Conservation (phyloP, 805 yeast species). For the Wickerhamiella occidentalis region DNA sequence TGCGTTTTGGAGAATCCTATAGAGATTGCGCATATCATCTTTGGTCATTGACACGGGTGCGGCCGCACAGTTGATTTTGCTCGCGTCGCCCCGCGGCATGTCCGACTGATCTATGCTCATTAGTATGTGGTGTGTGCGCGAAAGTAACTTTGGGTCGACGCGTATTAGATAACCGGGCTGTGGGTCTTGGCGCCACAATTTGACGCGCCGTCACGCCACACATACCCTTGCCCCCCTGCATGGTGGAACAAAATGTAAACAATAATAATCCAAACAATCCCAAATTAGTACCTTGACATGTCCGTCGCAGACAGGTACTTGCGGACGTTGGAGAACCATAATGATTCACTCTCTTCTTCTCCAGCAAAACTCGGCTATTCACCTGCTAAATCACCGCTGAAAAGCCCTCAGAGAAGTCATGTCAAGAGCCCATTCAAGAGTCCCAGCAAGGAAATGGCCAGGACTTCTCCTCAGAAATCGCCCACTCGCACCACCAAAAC, state of each 20-base stretch:
- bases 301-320: conserved; percentile 14
- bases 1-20: conserved; percentile 31
- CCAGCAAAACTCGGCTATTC: conserved; percentile 6
- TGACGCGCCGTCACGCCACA: not conserved
- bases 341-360: conserved; percentile 8
- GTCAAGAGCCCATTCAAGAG: not conserved
- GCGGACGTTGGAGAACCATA: conserved; percentile 21
- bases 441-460: not conserved
- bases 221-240: not conserved
- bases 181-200: not conserved
- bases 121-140: no score
- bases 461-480: not conserved
- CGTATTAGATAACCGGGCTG: not conserved
- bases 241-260: conserved; percentile 3
- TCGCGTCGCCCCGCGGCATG: not conserved
- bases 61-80: not conserved
- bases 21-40: conserved; percentile 42
- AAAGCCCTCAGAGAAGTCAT: not conserved
- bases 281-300: not conserved
- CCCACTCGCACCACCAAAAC: conserved; percentile 9
- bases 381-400: not conserved
- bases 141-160: no score
- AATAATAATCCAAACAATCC: conserved; percentile 12
- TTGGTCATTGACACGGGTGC: not conserved
- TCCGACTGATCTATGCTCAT: no score